These are phyloP conservation scores for Draba incana DNA, from an alignment of 345 rosid species.

Conservation along the genomic window DNA sequence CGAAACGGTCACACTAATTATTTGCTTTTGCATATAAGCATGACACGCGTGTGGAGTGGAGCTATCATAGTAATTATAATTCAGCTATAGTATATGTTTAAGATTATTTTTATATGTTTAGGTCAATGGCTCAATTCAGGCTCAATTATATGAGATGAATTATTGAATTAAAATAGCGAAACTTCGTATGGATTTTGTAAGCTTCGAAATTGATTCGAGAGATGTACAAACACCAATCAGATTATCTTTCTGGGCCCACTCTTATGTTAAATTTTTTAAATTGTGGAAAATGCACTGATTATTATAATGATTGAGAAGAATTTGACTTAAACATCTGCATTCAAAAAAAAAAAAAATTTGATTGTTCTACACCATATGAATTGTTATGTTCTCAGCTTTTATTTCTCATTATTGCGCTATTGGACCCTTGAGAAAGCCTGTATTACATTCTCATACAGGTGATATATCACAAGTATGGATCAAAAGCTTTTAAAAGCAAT, in stretches of 20 bases:
- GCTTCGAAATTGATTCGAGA: conserved; percentile 7
- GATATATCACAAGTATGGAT: conserved; percentile 59
- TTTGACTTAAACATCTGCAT: too few species aligned
- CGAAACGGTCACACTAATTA: conserved; percentile 22
- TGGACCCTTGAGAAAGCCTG: conserved; percentile 11
- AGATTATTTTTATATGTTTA: not conserved
- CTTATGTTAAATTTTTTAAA: conserved; percentile 5
- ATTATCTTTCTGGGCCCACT: conserved; percentile 3
- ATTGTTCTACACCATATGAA: not conserved
- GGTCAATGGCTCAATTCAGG: conserved; percentile 26
- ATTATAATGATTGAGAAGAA: too few species aligned
- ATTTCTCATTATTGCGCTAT: not conserved
- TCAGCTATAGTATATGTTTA: not conserved
- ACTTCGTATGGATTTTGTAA: conserved; percentile 19
- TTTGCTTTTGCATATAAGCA: conserved; percentile 15
- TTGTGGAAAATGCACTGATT: not conserved
- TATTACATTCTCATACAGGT: too few species aligned
- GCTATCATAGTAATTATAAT: conserved; percentile 22
- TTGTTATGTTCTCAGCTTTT: not conserved
- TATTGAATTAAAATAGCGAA: conserved; percentile 1
- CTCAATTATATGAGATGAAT: conserved; percentile 28
- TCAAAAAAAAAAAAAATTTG: not conserved
- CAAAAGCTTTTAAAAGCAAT: conserved; percentile 57
- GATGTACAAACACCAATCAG: conserved; percentile 5
- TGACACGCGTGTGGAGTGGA: conserved; percentile 33